A percentile compares a stretch with the other conserved stretches of the same genome.
phyloP scores from a whole-genome alignment of 306 rosid genomes.

The Sicyos baderoa region DNA sequence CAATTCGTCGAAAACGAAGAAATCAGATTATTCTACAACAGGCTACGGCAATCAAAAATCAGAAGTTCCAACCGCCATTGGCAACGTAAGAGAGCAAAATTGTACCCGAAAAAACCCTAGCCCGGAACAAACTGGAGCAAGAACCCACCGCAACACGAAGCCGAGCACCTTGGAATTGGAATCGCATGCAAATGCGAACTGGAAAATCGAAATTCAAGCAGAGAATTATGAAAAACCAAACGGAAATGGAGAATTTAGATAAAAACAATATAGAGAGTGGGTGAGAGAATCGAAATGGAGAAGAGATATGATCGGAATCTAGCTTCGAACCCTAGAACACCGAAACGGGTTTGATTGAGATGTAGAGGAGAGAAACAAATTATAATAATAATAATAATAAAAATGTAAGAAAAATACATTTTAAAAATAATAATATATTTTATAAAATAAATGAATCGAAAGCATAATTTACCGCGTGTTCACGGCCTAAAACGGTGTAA shows the following conservation, averaged over 20 bases:
- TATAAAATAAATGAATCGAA: constrained; percentile 1
- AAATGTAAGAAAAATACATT: neutral
- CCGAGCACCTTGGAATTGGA: constrained; percentile 28
- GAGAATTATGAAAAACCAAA: neutral
- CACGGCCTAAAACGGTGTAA: constrained; percentile 2
- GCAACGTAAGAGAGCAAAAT: neutral
- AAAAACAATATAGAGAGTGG: constrained; percentile 24
- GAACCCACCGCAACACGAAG: constrained; percentile 34
- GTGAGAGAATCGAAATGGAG: constrained; percentile 56
- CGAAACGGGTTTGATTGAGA: constrained; percentile 42
- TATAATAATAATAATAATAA: too few species aligned
- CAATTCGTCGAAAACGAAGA: constrained; percentile 1
- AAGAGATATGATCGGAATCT: constrained; percentile 54
- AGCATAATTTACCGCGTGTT: constrained; percentile 8
- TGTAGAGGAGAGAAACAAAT: constrained; percentile 25
- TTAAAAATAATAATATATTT: neutral
- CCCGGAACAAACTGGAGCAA: constrained; percentile 27
- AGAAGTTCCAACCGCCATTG: constrained; percentile 3
- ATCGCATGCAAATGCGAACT: constrained; percentile 19
- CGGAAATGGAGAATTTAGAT: neutral
- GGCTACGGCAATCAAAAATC: constrained; percentile 14
- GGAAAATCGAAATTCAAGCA: constrained; percentile 16
- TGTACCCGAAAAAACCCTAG: constrained; percentile 43
- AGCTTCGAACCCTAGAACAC: constrained; percentile 37
- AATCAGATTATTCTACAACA: constrained; percentile 17